Conservation (phyloP, 768 basidiomycete species). For the Suillus subluteus region DNA sequence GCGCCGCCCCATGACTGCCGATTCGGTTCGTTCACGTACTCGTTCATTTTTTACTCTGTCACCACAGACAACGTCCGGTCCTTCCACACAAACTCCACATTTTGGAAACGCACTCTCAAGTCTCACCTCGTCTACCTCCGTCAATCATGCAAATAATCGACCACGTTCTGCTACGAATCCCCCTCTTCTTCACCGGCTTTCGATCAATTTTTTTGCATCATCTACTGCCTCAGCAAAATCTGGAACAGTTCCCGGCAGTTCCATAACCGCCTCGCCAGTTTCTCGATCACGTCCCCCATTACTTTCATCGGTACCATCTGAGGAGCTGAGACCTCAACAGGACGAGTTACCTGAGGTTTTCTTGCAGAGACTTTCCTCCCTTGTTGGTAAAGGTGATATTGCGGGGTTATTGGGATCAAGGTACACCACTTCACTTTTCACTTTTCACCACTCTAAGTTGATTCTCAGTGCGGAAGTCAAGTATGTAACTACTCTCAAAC, state of each 20-base stretch:
- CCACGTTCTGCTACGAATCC: slow-evolving; percentile 65
- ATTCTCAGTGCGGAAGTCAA: slow-evolving; percentile 67
- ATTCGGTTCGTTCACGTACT: slow-evolving; percentile 37
- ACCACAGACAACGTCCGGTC: slow-evolving; percentile 20
- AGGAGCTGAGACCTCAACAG: slow-evolving; percentile 55
- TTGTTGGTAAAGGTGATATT: slow-evolving; percentile 78
- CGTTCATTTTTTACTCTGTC: slow-evolving; percentile 34
- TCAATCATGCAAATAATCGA: slow-evolving; percentile 41
- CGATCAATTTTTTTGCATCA: slow-evolving; percentile 63
- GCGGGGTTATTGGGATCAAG: slow-evolving; percentile 80
- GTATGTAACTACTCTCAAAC: slow-evolving; percentile 65
- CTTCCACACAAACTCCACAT: slow-evolving; percentile 17
- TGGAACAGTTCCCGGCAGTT: slow-evolving; percentile 16
- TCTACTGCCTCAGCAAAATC: slow-evolving; percentile 40
- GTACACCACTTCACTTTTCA: slow-evolving; percentile 43
- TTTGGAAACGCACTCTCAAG: slow-evolving; percentile 15
- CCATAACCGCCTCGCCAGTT: slow-evolving; percentile 24
- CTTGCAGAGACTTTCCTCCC: slow-evolving; percentile 61
- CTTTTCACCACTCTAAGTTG: slow-evolving; percentile 15
- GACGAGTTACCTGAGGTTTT: slow-evolving; percentile 76
- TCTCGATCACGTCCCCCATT: slow-evolving; percentile 50
- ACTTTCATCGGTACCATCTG: slow-evolving; percentile 44
- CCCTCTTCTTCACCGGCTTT: slow-evolving; percentile 70
- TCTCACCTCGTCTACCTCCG: slow-evolving; percentile 17
- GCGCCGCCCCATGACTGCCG: slow-evolving; percentile 48